Evolutionary conservation across 1,139 yeast species (phyloP).

Genomic region (Saccharomyces hybrid): DNA sequence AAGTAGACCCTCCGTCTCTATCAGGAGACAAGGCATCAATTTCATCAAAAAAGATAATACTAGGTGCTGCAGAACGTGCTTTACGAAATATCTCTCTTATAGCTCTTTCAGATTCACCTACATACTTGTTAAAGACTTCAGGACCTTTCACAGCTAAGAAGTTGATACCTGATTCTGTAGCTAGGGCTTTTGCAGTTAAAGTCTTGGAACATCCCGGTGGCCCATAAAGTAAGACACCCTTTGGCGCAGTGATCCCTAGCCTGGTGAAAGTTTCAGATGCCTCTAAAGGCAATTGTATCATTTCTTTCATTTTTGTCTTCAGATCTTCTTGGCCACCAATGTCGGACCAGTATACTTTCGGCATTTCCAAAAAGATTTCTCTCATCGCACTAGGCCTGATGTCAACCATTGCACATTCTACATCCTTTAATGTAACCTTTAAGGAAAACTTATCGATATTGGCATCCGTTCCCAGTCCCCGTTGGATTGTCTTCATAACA

Average conservation of each 20-base stretch:
- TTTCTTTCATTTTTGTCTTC: conserved; percentile 73
- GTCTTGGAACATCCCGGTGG: conserved; percentile 98
- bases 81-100: conserved; percentile 83
- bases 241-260: conserved; percentile 83
- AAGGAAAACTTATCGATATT: conserved; percentile 34
- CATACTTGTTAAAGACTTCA: conserved; percentile 86
- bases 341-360: conserved; percentile 87
- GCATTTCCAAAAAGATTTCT: conserved; percentile 88
- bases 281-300: conserved; percentile 83
- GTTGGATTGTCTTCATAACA: conserved; percentile 72
- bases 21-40: conserved; percentile 85
- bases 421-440: conserved; percentile 42
- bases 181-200: conserved; percentile 85
- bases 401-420: conserved; percentile 61
- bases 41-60: conserved; percentile 89
- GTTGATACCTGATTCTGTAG: conserved; percentile 89
- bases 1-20: conserved; percentile 56
- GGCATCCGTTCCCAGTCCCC: conserved; percentile 38
- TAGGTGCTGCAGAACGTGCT: conserved; percentile 89
- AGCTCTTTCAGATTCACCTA: conserved; percentile 88
- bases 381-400: conserved; percentile 95
- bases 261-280: conserved; percentile 69
- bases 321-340: conserved; percentile 90
- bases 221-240: conserved; percentile 83
- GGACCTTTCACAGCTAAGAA: conserved; percentile 94